Base-by-base conservation (phyloP, 2,329 filamentous ascomycete genomes). In the Neonectria magnoliae region DNA sequence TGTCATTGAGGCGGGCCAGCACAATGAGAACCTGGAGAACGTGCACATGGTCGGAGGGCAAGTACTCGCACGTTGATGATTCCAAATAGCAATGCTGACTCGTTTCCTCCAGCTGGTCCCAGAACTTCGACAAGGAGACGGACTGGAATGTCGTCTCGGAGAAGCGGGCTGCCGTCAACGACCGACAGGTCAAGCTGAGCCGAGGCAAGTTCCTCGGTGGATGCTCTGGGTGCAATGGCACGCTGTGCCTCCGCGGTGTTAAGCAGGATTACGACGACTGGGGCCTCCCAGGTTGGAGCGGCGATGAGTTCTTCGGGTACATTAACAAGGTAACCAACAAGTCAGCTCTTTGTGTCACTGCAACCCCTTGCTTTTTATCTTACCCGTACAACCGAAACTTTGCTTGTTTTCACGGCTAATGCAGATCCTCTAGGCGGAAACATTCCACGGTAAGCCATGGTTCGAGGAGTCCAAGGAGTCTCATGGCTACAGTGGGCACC, bases 361-460 rank as follows among this genome's bases (percentile, higher is more conserved):
- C 36, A 45, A 38, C 22, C 22, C 13, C 10, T 50, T 20, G 16
- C 58, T 57, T 53, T 47, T 52, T 29, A 18, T 36, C 3, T 31
- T 42, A 20, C 53, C 22, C 50, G 18, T 27, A 25, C 14, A 25
- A n/a, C 52, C 22, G 44, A 50, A 58, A 44, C 33, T 56, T 52
- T 44, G 3, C 16, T 22, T 48, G 38, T 45, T 33, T 36, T 36
- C 18, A 29, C 44, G 11, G 41, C 47, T 65, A 60, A 57, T 41
- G 57, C 48, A 20, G 47, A 50, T 4, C 29, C 5, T 18, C 3
- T 52, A 80, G 84, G 79, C 84, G 1, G 87, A 90, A 67, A 86
- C 83, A 2, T 90, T 89, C 69, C 84, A 88, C 60, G 71, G 76
- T 20, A 89, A 89, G 71, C 76, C 83, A 29, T 88, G 86, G 86